Base-by-base conservation (phyloP, 2,329 filamentous ascomycete genomes). In the Bipolaris oryzae region DNA sequence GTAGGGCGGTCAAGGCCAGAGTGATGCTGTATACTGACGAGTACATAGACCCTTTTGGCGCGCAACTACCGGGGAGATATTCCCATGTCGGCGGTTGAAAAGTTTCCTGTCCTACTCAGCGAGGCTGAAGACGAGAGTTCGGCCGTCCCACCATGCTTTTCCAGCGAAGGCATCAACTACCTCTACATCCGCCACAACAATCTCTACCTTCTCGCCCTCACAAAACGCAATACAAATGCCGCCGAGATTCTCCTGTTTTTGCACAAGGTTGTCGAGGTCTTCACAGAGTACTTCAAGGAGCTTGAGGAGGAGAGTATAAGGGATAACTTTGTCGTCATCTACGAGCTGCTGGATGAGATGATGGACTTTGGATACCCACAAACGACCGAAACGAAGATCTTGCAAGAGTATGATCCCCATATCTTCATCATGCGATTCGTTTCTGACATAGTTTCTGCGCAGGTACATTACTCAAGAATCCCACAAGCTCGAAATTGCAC, bases 321-420 rank as follows among this genome's bases (percentile, higher is more conserved):
- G 69, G 95, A 99, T 82, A 99, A 99, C 82, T 99, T 99, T 75
- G 95, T 99, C 77, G 88, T 99, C 74, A 99, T 99, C 74, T 99
- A 99, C 83, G 95, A 99, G 79, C 81, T 99, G 60, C 86, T 99
- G 62, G 95, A 99, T 75, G 95, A 99, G 82, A 99, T 99, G 95
- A 99, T 99, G 95, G 95, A 99, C 79, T 99, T 99, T 82, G 95
- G 95, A 62, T 97, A 99, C 77, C 95, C 95, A 5, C 95, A 99
- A 78, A 99, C 95, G 9, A 99, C 95, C 65, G 95, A 99, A 78
- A 91, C 87, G 77, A 99, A 99, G 85, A 99, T 99, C 76, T 82
- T 99, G 59, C 95, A 99, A 78, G 95, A 99, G 82, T 87, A 80
- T 69, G 77, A 54, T 23, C 33, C 20, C 16, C 16, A 15, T 50